Base-by-base conservation (phyloP, 345 rosid species). In the Eucalyptus fibrosa region DNA sequence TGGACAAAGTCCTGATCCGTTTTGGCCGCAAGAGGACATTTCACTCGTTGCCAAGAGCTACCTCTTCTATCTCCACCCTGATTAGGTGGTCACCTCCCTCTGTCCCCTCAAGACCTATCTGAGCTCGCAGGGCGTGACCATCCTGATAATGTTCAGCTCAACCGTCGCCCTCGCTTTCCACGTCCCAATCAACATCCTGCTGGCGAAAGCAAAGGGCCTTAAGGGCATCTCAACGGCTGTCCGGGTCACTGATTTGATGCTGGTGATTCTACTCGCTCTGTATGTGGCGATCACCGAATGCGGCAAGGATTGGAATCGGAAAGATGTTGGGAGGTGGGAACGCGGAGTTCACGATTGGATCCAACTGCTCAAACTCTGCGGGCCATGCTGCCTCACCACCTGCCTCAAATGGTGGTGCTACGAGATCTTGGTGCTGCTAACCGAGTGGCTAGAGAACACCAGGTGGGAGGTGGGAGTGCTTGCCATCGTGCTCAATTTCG, bases 351-450 rank as follows among this genome's bases (percentile, higher is more conserved):
- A 72, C 12, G 98, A 96, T 88, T 97, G 97, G 99, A 88, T 93
- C 62, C 92, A 90, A 62, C 87, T 98, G 85, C 90, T 96, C 80
- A 95, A 93, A 94, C 97, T 97, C 37, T 91, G 93, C 30, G 98
- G 96, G 55, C 96, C 99, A 2, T 96, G 95, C 91, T 98, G 98
- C 96, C 96, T 98, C 87, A 97, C 98, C 28, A 95, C 96, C 50
- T 98, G 99, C 94, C 98, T 98, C 5, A 98, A 97, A 89, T 98
- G 99, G 99, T 97, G 99, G 99, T 97, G 98, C 94, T 96, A 93
- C 89, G 99, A 97, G 95, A 94, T 95, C 91, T 91, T 97, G 88
- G 93, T 98, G 88, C 90, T 97, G 92, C 95, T 98, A 72, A 92
- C 98, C 1, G 96, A 97, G 30, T 91, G 94, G 62, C 90, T 96